Evolutionary conservation across 306 rosid genomes (phyloP), one percentile per base, ranked within the genome.

Genomic region (Quercus bicolor): DNA sequence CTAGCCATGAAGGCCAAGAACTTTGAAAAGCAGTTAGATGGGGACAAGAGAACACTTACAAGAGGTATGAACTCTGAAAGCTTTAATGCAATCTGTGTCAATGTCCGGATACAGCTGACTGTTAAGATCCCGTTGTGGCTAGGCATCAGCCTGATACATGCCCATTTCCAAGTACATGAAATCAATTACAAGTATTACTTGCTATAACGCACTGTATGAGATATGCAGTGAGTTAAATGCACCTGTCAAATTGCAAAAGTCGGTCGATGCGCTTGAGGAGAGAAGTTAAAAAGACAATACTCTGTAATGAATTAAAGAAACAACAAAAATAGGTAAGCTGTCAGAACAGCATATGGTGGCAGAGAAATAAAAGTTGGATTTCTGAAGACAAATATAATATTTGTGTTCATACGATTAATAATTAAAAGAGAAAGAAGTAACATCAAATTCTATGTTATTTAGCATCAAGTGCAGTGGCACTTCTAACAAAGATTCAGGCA

Each of bases 191-290:
- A 69, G 51, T 68, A 68, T 78, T 69, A 73, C 53, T 82, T 31
- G 70, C 85, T 20, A 84, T 34, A 82, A 71, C 59, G 45, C 57
- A 70, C 26, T 72, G 33, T 31, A 72, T 33, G 33, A 68, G 66
- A 77, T 76, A 79, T 66, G 79, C 74, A 76, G 69, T 68, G 57
- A 54, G 77, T 70, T 77, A 80, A 75, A 33, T 60, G 75, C 60
- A 95, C 98, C 98, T 92, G 86, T 95, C 98, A 85, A 90, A 95
- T 87, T 92, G 98, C 76, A 95, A 75, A 75, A 95, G 92, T 73
- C 91, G 85, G 81, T 95, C 98, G 78, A 95, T 93, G 84, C 89
- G 95, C 87, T 92, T 95, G 82, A 95, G 94, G 40, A 95, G 94
- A 66, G 98, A 93, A 40, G 96, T 73, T 84, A 95, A 84, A 55